Percentiles rank a stretch among this genome's conserved stretches.
These are phyloP conservation scores for Blastobotrys arbuscula DNA, from an alignment of 1,139 yeast species.

Conservation along the genomic window DNA sequence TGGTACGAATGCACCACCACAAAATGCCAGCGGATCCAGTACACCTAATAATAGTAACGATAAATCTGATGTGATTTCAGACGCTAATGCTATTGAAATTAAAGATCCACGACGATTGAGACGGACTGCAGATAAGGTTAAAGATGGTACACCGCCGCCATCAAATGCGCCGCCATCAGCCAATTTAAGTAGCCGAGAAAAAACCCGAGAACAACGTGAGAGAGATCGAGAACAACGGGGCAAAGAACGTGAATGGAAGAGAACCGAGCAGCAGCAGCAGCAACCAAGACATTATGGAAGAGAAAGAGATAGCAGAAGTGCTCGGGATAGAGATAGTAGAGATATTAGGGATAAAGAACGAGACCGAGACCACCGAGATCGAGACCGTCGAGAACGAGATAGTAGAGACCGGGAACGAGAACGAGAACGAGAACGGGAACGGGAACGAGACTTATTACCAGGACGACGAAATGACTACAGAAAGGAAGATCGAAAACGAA, in stretches of 20 bases:
- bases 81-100: constrained; percentile 16
- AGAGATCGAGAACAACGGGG: constrained; percentile 16
- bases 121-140: background rate
- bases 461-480: constrained; percentile 1
- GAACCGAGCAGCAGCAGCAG: background rate
- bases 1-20: background rate
- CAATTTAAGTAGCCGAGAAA: constrained; percentile 1
- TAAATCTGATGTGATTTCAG: constrained; percentile 4
- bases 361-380: constrained; percentile 18
- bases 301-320: background rate
- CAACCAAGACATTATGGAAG: background rate
- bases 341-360: constrained; percentile 16
- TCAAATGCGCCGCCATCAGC: background rate
- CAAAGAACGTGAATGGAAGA: constrained; percentile 9
- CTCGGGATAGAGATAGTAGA: background rate
- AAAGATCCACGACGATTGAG: constrained; percentile 9
- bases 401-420: constrained; percentile 17
- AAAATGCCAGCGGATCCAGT: background rate
- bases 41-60: background rate
- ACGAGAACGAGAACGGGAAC: constrained; percentile 12
- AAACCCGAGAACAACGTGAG: constrained; percentile 13
- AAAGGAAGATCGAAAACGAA: background rate
- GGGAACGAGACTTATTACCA: constrained; percentile 6
- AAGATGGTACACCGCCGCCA: background rate
- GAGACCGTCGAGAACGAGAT: constrained; percentile 15